Conservation (phyloP, 306 rosid species). For the Acacia acuminata region DNA sequence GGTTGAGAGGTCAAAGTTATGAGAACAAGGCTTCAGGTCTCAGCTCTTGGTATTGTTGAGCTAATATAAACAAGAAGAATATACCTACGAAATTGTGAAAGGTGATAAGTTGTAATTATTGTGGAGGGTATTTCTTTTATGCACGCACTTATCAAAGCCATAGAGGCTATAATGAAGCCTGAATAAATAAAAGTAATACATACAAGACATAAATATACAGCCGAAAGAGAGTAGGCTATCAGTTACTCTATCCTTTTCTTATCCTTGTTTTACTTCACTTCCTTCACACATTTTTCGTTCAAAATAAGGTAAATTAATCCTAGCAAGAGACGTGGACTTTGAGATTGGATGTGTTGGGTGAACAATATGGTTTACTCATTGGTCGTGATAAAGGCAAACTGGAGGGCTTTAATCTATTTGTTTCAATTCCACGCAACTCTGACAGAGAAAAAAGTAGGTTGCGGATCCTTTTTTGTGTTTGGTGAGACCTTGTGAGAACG, state of each 20-base stretch:
- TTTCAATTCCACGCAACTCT: constrained; percentile 2
- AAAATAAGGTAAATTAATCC: constrained; percentile 4
- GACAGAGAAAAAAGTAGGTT: not conserved
- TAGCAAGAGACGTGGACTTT: constrained; percentile 1
- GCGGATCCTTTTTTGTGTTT: not conserved
- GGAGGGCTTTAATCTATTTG: not conserved
- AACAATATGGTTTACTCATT: constrained; percentile 32
- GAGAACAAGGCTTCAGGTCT: constrained; percentile 16
- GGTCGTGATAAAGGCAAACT: not conserved
- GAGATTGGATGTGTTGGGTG: constrained; percentile 48
- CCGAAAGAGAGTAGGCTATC: not conserved
- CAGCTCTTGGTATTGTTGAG: constrained; percentile 8
- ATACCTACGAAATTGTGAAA: constrained; percentile 6
- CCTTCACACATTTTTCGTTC: constrained; percentile 2
- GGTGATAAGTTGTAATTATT: constrained; percentile 13
- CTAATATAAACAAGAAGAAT: constrained; percentile 3
- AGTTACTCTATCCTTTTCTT: not conserved
- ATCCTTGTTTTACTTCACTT: not conserved
- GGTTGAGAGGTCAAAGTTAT: constrained; percentile 45
- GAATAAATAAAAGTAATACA: not conserved
- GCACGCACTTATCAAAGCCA: constrained; percentile 19
- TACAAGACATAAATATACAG: not conserved
- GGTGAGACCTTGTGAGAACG: not conserved
- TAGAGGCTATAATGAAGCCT: constrained; percentile 7
- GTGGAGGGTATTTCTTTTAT: not conserved